These are phyloP conservation scores for Sclerotinia subarctica DNA, from an alignment of 2,329 filamentous ascomycete species.

Conservation along the genomic window DNA sequence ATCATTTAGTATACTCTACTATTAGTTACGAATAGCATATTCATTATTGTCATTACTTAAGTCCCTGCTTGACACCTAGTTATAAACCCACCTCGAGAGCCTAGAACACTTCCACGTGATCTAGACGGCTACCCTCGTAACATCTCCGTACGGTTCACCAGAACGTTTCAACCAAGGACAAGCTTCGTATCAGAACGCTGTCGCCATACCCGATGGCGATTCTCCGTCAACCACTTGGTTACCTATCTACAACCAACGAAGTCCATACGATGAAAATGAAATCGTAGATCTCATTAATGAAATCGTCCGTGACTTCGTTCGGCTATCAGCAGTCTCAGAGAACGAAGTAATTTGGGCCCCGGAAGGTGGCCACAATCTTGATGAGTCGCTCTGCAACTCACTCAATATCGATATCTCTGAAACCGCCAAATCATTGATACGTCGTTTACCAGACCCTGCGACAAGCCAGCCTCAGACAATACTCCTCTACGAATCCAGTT, in stretches of 20 bases:
- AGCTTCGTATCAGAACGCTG: neutral
- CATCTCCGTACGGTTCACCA: too few relatives aligned
- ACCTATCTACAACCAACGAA: slow-evolving; percentile 1
- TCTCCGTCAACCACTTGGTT: neutral
- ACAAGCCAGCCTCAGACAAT: too few relatives aligned
- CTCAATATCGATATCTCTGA: neutral
- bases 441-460: neutral
- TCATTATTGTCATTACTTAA: too few relatives aligned
- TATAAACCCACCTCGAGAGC: too few relatives aligned
- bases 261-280: neutral
- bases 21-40: too few relatives aligned
- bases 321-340: neutral
- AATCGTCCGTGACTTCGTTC: neutral
- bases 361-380: neutral
- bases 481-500: neutral
- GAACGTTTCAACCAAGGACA: neutral
- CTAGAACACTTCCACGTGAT: too few relatives aligned
- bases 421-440: neutral
- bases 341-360: slow-evolving; percentile 1
- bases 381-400: neutral
- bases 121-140: too few relatives aligned
- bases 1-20: too few relatives aligned
- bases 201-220: neutral
- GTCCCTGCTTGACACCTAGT: too few relatives aligned
- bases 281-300: neutral